Percentiles rank a stretch among this genome's conserved stretches.
These are phyloP conservation scores for Geotrichum restrictum DNA, from an alignment of 1,139 yeast species.

Conservation along the genomic window DNA sequence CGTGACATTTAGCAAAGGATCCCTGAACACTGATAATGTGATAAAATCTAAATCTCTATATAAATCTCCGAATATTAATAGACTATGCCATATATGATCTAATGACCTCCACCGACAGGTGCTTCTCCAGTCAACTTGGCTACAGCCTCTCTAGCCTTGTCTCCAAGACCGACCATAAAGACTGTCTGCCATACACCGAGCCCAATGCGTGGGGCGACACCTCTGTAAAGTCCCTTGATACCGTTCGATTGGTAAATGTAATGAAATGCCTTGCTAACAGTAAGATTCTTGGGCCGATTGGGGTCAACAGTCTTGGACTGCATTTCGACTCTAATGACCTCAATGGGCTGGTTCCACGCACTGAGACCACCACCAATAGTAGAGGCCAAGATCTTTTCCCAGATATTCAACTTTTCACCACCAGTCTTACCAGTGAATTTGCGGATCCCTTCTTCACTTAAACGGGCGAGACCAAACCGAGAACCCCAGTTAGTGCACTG, in stretches of 20 bases:
- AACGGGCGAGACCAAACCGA: conserved; percentile 85
- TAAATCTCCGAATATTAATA: no score
- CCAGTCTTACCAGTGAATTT: conserved; percentile 56
- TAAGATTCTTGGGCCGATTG: conserved; percentile 87
- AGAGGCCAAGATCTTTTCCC: conserved; percentile 81
- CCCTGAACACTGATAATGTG: no score
- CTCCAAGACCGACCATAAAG: conserved; percentile 98
- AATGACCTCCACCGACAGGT: conserved; percentile 16
- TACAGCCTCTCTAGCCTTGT: conserved; percentile 67
- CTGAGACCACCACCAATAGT: conserved; percentile 95
- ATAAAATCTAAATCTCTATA: no score
- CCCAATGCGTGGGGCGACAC: conserved; percentile 95
- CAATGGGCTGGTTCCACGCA: conserved; percentile 99
- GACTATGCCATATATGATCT: not conserved
- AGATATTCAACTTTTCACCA: conserved; percentile 56
- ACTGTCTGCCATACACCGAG: conserved; percentile 98
- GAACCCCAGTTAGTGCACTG: conserved; percentile 99
- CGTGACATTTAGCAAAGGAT: no score
- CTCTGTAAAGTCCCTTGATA: conserved; percentile 85
- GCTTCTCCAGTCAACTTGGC: conserved; percentile 55
- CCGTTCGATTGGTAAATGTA: conserved; percentile 84
- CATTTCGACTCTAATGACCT: conserved; percentile 96
- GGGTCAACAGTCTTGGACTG: conserved; percentile 91
- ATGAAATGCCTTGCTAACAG: conserved; percentile 71
- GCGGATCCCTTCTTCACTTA: conserved; percentile 84